Evolutionary conservation across 2,329 filamentous ascomycete species (phyloP), one percentile per base, ranked within the genome.

Genomic region (Zasmidium angulare): DNA sequence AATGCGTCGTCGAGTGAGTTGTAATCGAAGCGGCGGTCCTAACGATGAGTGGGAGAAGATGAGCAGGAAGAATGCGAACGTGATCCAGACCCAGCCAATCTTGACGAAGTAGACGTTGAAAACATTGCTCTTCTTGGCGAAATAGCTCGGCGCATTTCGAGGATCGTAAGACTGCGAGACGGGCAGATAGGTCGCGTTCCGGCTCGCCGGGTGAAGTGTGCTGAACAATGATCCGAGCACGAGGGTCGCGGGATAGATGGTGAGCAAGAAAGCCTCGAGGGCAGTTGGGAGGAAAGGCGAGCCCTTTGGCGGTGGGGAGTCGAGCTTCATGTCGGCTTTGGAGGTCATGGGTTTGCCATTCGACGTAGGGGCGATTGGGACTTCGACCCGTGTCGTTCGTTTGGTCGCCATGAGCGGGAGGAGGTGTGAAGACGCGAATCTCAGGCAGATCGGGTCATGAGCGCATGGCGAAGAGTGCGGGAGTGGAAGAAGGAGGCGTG

Each of bases 81-180:
- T 92, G 26, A 91, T 87, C 95, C 95, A 99, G 52, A 88, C 84
- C 95, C 95, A 99, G 62, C 93, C 93, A 55, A 90, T 82, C 81
- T 99, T 99, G 70, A 99, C 95, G 72, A 98, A 99, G 69, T 92
- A 84, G 50, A 89, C 76, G 73, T 99, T 99, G 83, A 98, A 89
- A 54, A 97, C 69, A 78, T 99, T 99, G 74, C 86, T 84, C 77
- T 99, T 99, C 68, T 89, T 89, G 50, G 95, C 93, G 74, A 99
- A 99, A 80, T 98, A 99, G 72, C 84, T 88, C 1, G 90, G 90
- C 53, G 88, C 84, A 3, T 81, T 74, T 46, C 75, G 72, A 58
- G 75, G 81, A 2, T 80, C 75, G 75, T 90, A 88, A 12, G 88
- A 83, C 71, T 92, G 89, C 22, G 82, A 75, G 46, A 77, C 70